Evolutionary conservation across 1,284 basidiomycete genomes (phyloP).

Genomic region (Boletus smithii): DNA sequence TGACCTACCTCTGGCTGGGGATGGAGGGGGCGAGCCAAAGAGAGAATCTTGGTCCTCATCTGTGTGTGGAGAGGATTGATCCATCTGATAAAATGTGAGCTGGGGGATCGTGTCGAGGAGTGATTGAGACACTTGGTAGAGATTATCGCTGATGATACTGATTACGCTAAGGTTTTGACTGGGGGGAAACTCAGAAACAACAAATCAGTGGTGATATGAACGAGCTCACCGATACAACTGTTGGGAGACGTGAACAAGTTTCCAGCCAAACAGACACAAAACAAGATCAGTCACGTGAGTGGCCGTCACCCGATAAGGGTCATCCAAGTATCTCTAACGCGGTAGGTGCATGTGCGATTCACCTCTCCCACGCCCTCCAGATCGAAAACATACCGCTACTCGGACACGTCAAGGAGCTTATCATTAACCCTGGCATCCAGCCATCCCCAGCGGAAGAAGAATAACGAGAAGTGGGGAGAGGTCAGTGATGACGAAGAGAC

Average conservation of each 20-base stretch:
- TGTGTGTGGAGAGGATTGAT: conserved; percentile 5
- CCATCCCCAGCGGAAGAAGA: too few species aligned
- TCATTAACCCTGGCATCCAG: too few species aligned
- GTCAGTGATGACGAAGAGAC: too few species aligned
- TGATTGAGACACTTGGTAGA: conserved; percentile 18
- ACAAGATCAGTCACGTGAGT: conserved; percentile 14
- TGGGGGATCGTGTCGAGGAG: conserved; percentile 8
- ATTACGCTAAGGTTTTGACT: neutral
- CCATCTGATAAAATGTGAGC: conserved; percentile 26
- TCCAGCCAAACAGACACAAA: conserved; percentile 18
- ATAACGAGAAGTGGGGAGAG: too few species aligned
- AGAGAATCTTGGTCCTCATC: conserved; percentile 63
- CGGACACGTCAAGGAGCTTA: too few species aligned
- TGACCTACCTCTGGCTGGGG: conserved; percentile 72
- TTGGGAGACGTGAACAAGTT: neutral
- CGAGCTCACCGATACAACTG: conserved; percentile 10
- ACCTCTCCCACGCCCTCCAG: too few species aligned
- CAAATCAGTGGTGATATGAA: neutral
- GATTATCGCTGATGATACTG: conserved; percentile 8
- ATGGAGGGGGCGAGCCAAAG: conserved; percentile 75
- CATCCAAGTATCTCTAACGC: too few species aligned
- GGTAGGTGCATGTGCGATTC: too few species aligned
- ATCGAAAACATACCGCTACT: too few species aligned
- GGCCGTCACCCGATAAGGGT: too few species aligned
- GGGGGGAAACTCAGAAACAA: neutral